Conservation (phyloP, 805 yeast species). For the Ascoidea rubescens region DNA sequence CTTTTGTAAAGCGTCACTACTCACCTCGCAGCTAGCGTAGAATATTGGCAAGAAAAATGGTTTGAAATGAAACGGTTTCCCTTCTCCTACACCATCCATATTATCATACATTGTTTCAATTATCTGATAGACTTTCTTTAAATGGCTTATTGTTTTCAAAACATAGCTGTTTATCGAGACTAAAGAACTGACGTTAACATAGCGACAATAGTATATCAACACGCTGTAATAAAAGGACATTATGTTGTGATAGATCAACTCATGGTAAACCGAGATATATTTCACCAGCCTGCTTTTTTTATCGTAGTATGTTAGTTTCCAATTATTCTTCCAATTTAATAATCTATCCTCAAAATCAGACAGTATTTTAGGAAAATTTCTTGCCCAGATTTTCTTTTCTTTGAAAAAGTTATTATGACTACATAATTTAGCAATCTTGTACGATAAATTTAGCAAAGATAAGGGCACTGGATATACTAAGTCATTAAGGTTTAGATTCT, state of each 20-base stretch:
- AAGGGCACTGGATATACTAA: constrained; percentile 32
- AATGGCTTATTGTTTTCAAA: constrained; percentile 24
- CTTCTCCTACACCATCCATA: constrained; percentile 7
- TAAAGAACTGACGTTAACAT: constrained; percentile 21
- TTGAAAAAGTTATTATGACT: constrained; percentile 24
- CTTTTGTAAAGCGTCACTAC: constrained; percentile 12
- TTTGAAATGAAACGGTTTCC: neutral
- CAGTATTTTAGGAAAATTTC: constrained; percentile 12
- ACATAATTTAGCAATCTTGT: constrained; percentile 25
- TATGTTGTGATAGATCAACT: constrained; percentile 30
- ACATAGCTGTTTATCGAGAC: constrained; percentile 23
- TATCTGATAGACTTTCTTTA: constrained; percentile 23
- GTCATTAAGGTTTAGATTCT: constrained; percentile 31
- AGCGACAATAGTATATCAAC: constrained; percentile 24
- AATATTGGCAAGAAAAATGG: constrained; percentile 16
- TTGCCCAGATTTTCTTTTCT: constrained; percentile 13
- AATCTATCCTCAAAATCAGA: constrained; percentile 15
- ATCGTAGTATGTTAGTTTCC: constrained; percentile 20
- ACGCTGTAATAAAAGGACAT: constrained; percentile 31
- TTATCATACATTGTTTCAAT: constrained; percentile 15
- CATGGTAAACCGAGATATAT: constrained; percentile 28
- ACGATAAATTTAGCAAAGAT: constrained; percentile 26
- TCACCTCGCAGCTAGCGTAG: constrained; percentile 24
- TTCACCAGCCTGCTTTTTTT: constrained; percentile 9
- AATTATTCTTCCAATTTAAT: constrained; percentile 25